Percentiles rank a stretch among this genome's conserved stretches.
Conservation (phyloP, 75 land plant species). For the Isoetes taiwanensis region DNA sequence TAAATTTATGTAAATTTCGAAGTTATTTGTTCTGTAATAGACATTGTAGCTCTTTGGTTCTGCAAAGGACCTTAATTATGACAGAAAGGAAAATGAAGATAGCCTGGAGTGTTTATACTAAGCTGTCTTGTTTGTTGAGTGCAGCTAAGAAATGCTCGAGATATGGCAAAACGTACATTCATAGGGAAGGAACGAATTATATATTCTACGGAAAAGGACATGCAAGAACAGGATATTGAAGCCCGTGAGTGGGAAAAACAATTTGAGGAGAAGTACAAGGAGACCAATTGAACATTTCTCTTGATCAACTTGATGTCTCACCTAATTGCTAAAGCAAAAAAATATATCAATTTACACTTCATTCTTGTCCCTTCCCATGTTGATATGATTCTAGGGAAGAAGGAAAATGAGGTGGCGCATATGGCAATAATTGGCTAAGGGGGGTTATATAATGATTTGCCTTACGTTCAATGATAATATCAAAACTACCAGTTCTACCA, state of each 20-base stretch:
- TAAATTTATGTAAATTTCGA: too few relatives aligned
- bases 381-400: too few relatives aligned
- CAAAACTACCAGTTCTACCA: too few relatives aligned
- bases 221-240: constrained; percentile 59
- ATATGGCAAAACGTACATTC: constrained; percentile 60
- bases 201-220: constrained; percentile 62
- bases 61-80: not conserved
- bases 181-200: constrained; percentile 70
- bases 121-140: not conserved
- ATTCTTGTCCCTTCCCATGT: too few relatives aligned
- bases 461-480: too few relatives aligned
- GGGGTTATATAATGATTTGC: too few relatives aligned
- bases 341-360: too few relatives aligned
- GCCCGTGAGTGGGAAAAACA: constrained; percentile 71
- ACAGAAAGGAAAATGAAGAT: not conserved
- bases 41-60: not conserved
- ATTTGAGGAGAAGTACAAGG: constrained; percentile 53
- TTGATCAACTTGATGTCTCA: too few relatives aligned
- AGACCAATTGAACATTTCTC: too few relatives aligned
- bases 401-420: too few relatives aligned
- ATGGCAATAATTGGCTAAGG: too few relatives aligned
- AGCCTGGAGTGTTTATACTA: not conserved
- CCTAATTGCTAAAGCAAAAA: too few relatives aligned
- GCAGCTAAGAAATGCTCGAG: constrained; percentile 62
- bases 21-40: not conserved